Percentiles rank a stretch among this genome's conserved stretches.
phyloP scores from a whole-genome alignment of 306 rosid species.

The Lablab purpureus region DNA sequence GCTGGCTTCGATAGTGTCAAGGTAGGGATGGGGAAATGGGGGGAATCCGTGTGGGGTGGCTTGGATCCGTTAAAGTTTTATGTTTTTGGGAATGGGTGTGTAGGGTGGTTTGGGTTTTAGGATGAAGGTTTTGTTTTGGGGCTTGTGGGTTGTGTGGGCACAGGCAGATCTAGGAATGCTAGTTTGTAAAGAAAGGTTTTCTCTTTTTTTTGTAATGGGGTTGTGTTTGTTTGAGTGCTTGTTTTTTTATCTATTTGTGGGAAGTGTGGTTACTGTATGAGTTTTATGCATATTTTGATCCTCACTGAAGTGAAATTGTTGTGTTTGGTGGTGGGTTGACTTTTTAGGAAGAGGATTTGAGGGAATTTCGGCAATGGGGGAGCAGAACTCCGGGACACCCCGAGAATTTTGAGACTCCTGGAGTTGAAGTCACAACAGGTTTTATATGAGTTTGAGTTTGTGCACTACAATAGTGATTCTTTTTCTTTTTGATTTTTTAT shows the following conservation, averaged over 20 bases:
- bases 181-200: background rate
- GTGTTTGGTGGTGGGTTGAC: slow-evolving; percentile 21
- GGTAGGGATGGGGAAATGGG: slow-evolving; percentile 44
- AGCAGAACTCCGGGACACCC: slow-evolving; percentile 99
- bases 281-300: background rate
- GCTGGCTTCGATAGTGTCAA: slow-evolving; percentile 90
- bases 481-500: slow-evolving; percentile 11
- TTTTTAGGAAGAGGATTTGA: slow-evolving; percentile 85
- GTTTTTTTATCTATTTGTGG: slow-evolving; percentile 11
- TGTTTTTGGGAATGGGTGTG: background rate
- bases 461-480: background rate
- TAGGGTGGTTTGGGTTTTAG: background rate
- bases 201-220: background rate
- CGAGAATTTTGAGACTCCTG: slow-evolving; percentile 94
- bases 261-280: background rate
- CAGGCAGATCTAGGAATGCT: background rate
- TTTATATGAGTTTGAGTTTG: slow-evolving; percentile 36
- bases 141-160: background rate
- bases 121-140: background rate
- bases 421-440: slow-evolving; percentile 98
- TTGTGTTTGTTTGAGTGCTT: background rate
- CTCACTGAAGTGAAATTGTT: slow-evolving; percentile 13
- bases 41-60: background rate
- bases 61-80: slow-evolving; percentile 8
- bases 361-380: slow-evolving; percentile 89